phyloP scores from a whole-genome alignment of 177 flowering plant species.

The Vitis hybrid region DNA sequence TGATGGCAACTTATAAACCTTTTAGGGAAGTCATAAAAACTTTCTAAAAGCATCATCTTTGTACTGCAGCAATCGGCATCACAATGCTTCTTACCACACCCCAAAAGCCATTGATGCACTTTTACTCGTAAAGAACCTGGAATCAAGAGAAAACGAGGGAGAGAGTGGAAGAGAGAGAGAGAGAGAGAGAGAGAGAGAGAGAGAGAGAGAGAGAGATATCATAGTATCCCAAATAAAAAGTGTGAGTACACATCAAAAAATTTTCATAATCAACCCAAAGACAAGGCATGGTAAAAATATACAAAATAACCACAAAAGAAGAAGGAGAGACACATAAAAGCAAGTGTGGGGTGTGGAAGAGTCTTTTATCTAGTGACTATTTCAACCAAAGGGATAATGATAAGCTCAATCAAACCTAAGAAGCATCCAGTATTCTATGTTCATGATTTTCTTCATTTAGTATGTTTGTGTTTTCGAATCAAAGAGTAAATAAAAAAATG shows the following conservation, averaged over 20 bases:
- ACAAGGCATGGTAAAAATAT: no score
- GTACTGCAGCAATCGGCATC: conserved; percentile 16
- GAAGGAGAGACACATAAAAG: no score
- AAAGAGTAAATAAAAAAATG: no score
- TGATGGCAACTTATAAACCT: conserved; percentile 29
- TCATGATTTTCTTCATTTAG: no score
- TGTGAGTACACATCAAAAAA: background rate
- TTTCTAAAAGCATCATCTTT: conserved; percentile 30
- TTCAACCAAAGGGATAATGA: no score
- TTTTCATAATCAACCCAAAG: background rate
- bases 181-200: conserved; percentile 7
- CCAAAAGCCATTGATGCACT: conserved; percentile 62
- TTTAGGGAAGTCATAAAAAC: conserved; percentile 53
- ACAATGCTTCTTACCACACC: conserved; percentile 21
- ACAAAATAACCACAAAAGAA: no score
- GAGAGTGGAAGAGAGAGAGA: conserved; percentile 3
- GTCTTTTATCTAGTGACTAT: no score
- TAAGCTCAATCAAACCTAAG: no score
- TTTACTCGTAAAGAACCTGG: conserved; percentile 65
- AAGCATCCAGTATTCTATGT: no score
- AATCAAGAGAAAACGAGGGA: conserved; percentile 2
- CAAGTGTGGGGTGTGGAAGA: no score
- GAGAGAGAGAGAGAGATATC: background rate
- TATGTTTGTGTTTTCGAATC: no score
- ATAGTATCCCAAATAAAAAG: background rate